Percentiles rank a stretch among this genome's conserved stretches.
Conservation (phyloP, 2,329 filamentous ascomycete genomes). For the Alternaria metachromatica region DNA sequence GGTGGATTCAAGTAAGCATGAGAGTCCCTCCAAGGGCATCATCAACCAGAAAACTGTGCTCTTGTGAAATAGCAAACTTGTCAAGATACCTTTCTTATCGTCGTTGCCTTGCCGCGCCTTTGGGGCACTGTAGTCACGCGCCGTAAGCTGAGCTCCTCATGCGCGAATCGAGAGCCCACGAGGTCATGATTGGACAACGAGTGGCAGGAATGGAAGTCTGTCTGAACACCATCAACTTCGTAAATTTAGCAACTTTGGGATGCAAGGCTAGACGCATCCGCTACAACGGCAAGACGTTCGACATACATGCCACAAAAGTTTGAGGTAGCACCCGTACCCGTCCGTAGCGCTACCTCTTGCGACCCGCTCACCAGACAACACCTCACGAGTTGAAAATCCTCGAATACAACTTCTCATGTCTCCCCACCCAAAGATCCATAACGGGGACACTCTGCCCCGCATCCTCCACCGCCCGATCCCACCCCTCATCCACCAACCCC, state of each 20-base stretch:
- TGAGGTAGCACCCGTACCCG: neutral
- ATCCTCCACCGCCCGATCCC: constrained; percentile 65
- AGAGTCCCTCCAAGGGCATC: neutral
- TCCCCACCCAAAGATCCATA: constrained; percentile 82
- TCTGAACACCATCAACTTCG: neutral
- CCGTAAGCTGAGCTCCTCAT: constrained; percentile 10
- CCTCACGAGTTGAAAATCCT: constrained; percentile 81
- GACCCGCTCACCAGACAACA: neutral
- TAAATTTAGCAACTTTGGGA: neutral
- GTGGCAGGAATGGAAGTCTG: neutral
- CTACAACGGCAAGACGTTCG: neutral
- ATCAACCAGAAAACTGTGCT: too few relatives aligned
- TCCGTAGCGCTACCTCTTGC: neutral
- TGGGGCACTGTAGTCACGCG: constrained; percentile 19
- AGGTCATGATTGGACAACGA: constrained; percentile 5
- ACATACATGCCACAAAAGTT: neutral
- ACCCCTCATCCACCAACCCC: constrained; percentile 65
- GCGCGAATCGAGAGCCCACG: constrained; percentile 22
- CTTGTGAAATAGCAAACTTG: neutral
- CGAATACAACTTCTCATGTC: constrained; percentile 83
- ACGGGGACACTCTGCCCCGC: constrained; percentile 78
- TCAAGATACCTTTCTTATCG: neutral
- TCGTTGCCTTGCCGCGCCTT: constrained; percentile 10
- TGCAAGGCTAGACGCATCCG: neutral
- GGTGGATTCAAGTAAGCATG: neutral